phyloP scores from a whole-genome alignment of 192 early-diverging fungal species.

The Allomyces macrogynus region DNA sequence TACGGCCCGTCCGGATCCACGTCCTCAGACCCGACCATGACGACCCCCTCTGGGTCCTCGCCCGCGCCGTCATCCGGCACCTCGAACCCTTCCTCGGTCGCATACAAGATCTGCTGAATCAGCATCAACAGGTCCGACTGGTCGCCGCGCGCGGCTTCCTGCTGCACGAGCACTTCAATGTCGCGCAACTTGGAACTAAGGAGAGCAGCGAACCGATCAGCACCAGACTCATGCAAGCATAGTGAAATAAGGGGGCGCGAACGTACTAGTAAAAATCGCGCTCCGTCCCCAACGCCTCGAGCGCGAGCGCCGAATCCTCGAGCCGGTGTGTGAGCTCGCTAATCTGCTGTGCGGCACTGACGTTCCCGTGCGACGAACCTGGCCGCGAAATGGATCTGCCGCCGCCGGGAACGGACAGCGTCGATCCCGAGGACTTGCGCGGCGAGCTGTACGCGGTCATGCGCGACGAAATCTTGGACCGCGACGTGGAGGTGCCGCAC shows the following conservation, averaged over 20 bases:
- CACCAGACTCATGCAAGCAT: too few species aligned
- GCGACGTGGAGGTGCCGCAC: conserved; percentile 11
- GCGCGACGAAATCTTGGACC: conserved; percentile 3
- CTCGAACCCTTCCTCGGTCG: conserved; percentile 35
- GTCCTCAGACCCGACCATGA: too few species aligned
- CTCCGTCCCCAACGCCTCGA: conserved; percentile 88
- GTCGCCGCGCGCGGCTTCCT: conserved; percentile 23
- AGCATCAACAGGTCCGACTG: conserved; percentile 42
- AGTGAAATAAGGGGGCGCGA: too few species aligned
- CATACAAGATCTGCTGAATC: conserved; percentile 80
- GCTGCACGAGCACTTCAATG: conserved; percentile 81
- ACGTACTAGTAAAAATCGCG: conserved; percentile 73
- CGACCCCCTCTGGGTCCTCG: not conserved
- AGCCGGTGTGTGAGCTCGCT: conserved; percentile 34
- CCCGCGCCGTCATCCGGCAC: not conserved
- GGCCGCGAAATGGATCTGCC: conserved; percentile 11
- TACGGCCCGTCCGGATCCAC: too few species aligned
- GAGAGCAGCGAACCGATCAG: too few species aligned
- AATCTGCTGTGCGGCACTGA: conserved; percentile 52
- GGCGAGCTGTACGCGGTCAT: not conserved
- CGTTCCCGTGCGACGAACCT: conserved; percentile 37
- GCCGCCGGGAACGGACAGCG: conserved; percentile 10
- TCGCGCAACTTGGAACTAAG: conserved; percentile 63
- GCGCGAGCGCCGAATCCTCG: conserved; percentile 27
- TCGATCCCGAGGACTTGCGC: conserved; percentile 5